phyloP scores from a whole-genome alignment of 768 basidiomycete genomes.

The Daedalea quercina region DNA sequence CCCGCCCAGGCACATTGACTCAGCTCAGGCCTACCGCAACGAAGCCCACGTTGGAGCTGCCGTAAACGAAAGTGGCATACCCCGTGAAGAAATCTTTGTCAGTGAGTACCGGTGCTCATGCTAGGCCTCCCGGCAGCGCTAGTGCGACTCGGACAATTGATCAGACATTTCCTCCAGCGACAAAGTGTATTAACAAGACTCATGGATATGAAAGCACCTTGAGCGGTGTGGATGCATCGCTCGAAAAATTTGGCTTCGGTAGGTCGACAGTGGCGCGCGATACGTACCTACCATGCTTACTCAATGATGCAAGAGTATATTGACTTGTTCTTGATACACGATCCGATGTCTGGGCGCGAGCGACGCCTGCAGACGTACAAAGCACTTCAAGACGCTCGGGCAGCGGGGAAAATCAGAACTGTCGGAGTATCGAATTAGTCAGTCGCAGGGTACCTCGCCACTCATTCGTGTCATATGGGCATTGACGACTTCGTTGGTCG shows the following conservation, averaged over 20 bases:
- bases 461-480: background rate
- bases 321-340: conserved; percentile 43
- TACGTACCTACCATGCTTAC: too few species aligned
- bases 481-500: background rate
- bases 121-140: too few species aligned
- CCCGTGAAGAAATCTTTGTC: conserved; percentile 59
- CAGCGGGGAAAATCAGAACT: conserved; percentile 29
- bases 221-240: conserved; percentile 54
- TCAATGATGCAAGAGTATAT: conserved; percentile 29
- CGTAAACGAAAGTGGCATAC: conserved; percentile 45
- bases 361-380: conserved; percentile 34
- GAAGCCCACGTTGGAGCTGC: conserved; percentile 61
- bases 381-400: conserved; percentile 29
- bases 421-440: conserved; percentile 47
- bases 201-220: conserved; percentile 67
- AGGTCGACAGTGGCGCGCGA: too few species aligned
- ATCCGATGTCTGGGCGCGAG: conserved; percentile 31
- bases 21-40: conserved; percentile 66
- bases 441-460: conserved; percentile 9
- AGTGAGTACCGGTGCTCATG: conserved; percentile 19
- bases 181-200: conserved; percentile 54
- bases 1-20: conserved; percentile 52
- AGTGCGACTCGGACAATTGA: too few species aligned
- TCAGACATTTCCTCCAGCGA: conserved; percentile 35
- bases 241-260: conserved; percentile 55